Conservation (phyloP, 2,329 filamentous ascomycete species). For the Camillea tinctor region DNA sequence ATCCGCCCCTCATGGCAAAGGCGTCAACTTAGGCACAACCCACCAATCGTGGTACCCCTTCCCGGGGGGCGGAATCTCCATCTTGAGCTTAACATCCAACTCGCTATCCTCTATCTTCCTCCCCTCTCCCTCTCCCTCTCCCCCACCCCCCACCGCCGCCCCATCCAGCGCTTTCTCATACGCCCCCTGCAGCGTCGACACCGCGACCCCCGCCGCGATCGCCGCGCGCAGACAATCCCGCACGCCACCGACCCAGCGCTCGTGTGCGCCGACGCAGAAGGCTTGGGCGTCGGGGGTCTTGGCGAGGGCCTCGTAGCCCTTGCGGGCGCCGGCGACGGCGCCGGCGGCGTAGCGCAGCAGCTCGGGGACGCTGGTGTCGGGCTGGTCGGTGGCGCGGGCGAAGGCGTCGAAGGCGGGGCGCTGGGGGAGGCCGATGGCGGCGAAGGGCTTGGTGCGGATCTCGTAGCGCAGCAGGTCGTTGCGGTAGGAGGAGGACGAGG, state of each 20-base stretch:
- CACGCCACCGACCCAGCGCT: conserved; percentile 59
- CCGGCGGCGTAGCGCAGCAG: conserved; percentile 47
- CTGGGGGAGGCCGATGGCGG: conserved; percentile 64
- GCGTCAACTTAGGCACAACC: conserved; percentile 55
- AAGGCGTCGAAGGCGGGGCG: conserved; percentile 66
- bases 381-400: conserved; percentile 39
- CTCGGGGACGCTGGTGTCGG: conserved; percentile 36
- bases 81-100: conserved; percentile 35
- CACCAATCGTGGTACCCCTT: conserved; percentile 64
- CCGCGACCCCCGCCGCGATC: conserved; percentile 66
- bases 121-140: conserved; percentile 12
- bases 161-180: conserved; percentile 20
- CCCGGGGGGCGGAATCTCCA: conserved; percentile 51
- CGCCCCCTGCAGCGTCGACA: conserved; percentile 59
- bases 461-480: conserved; percentile 71
- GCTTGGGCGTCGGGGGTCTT: conserved; percentile 51
- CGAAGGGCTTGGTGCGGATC: conserved; percentile 83
- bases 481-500: conserved; percentile 52
- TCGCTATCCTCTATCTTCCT: conserved; percentile 12
- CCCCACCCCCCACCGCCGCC: conserved; percentile 13
- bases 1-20: conserved; percentile 8
- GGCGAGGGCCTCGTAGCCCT: conserved; percentile 55
- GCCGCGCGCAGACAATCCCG: conserved; percentile 66
- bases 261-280: conserved; percentile 57
- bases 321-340: conserved; percentile 48